A percentile compares a stretch with the other conserved stretches of the same genome.
Evolutionary conservation across 352 stramenopile genomes (phyloP).

Genomic region (Elongisporangium anandrum): DNA sequence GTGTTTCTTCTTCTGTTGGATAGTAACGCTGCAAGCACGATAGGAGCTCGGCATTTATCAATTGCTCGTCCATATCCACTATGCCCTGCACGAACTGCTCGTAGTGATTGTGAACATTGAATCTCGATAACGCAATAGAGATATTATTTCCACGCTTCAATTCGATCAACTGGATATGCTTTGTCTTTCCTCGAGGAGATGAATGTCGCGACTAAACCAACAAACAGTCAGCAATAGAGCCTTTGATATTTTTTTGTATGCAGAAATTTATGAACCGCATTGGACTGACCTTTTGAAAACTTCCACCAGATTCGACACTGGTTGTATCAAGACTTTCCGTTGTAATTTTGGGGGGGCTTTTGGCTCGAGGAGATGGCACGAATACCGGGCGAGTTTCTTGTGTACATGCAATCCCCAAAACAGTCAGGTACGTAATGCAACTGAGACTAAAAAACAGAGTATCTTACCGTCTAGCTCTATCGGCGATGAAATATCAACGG

Average conservation of each 20-base stretch:
- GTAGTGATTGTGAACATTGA: constrained; percentile 72
- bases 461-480: constrained; percentile 36
- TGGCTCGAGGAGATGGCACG: constrained; percentile 45
- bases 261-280: background rate
- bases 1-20: constrained; percentile 59
- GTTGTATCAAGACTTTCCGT: constrained; percentile 8
- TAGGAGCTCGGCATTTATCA: constrained; percentile 53
- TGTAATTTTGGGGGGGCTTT: constrained; percentile 23
- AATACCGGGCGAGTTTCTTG: constrained; percentile 44
- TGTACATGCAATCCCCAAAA: background rate
- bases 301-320: constrained; percentile 10
- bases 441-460: constrained; percentile 1
- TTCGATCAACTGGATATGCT: constrained; percentile 74
- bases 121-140: constrained; percentile 62
- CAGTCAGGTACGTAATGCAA: constrained; percentile 4
- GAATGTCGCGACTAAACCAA: constrained; percentile 43
- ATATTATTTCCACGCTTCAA: constrained; percentile 80
- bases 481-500: constrained; percentile 40
- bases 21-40: constrained; percentile 76
- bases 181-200: constrained; percentile 65
- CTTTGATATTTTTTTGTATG: too few relatives aligned
- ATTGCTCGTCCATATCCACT: constrained; percentile 49
- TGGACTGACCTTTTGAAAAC: constrained; percentile 58
- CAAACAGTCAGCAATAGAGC: constrained; percentile 6
- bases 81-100: constrained; percentile 61